phyloP scores from a whole-genome alignment of 2,329 filamentous ascomycete species.

The Botryotinia convoluta region DNA sequence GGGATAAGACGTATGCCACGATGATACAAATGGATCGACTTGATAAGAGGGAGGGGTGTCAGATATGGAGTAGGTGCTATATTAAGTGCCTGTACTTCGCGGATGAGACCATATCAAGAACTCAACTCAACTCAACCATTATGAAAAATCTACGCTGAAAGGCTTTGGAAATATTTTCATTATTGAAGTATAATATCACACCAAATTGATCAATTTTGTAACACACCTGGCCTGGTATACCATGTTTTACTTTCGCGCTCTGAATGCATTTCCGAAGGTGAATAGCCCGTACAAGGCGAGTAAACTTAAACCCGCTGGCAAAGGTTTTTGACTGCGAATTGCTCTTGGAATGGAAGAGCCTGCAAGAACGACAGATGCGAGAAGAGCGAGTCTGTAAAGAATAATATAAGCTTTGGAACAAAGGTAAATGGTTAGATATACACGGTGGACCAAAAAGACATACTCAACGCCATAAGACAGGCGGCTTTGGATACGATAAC shows the following conservation, averaged over 20 bases:
- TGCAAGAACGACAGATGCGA: conserved; percentile 81
- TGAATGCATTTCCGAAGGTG: conserved; percentile 72
- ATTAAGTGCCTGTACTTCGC: not conserved
- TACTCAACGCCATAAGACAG: conserved; percentile 77
- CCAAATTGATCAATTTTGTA: conserved; percentile 35
- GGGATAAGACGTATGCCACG: not conserved
- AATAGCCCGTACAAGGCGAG: conserved; percentile 75
- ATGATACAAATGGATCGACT: not conserved
- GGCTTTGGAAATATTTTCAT: not conserved
- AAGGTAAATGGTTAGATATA: not conserved
- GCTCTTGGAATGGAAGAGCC: conserved; percentile 84
- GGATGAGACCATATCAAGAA: not conserved
- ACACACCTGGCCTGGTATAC: conserved; percentile 18
- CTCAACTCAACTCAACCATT: conserved; percentile 10
- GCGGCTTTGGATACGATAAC: conserved; percentile 71
- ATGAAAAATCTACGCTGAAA: not conserved
- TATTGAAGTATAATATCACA: not conserved
- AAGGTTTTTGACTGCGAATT: conserved; percentile 77
- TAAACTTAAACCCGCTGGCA: conserved; percentile 76
- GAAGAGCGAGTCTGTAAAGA: conserved; percentile 59
- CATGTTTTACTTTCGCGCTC: conserved; percentile 38
- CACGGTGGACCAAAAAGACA: not conserved
- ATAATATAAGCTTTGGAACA: conserved; percentile 1
- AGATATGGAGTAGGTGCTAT: not conserved
- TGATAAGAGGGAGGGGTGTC: not conserved